A percentile compares a stretch with the other conserved stretches of the same genome.
Conservation (phyloP, 2,329 filamentous ascomycete genomes). For the Magnaporthiopsis rhizophila region DNA sequence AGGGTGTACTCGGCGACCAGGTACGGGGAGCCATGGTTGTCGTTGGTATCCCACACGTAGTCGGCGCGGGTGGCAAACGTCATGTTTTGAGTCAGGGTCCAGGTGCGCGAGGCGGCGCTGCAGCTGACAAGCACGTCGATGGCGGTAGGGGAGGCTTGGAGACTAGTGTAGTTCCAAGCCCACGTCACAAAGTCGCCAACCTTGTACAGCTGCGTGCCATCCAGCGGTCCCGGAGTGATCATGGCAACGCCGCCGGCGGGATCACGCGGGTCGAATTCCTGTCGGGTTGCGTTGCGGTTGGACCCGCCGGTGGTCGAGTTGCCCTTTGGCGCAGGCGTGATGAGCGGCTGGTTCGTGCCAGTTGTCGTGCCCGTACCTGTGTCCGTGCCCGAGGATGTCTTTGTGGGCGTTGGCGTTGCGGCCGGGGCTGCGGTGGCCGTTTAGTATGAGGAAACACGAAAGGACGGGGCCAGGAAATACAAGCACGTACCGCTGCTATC, state of each 20-base stretch:
- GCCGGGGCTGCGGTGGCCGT: background rate
- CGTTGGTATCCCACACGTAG: conserved; percentile 53
- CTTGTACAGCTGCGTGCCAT: conserved; percentile 45
- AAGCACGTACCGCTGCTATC: conserved; percentile 18
- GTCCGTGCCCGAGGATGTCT: background rate
- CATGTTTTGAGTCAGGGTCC: conserved; percentile 58
- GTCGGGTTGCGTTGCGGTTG: conserved; percentile 22
- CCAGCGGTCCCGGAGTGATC: conserved; percentile 39
- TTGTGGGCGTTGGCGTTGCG: background rate
- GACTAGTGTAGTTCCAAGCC: conserved; percentile 58
- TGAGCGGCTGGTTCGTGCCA: conserved; percentile 9
- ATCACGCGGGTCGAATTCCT: conserved; percentile 35
- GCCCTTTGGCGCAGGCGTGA: conserved; percentile 13
- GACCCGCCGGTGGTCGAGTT: conserved; percentile 16
- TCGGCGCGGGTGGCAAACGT: conserved; percentile 42
- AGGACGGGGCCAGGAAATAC: background rate
- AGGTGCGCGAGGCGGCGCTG: conserved; percentile 42
- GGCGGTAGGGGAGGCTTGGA: conserved; percentile 49
- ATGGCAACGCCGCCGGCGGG: conserved; percentile 45
- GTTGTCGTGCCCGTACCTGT: conserved; percentile 15
- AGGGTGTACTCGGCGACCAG: conserved; percentile 51
- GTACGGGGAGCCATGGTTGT: conserved; percentile 37
- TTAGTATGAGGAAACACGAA: background rate
- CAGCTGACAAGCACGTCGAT: conserved; percentile 53
- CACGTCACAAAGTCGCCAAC: conserved; percentile 53